Base-by-base conservation (phyloP, 2,329 filamentous ascomycete genomes). In the Aspergillus proliferans region DNA sequence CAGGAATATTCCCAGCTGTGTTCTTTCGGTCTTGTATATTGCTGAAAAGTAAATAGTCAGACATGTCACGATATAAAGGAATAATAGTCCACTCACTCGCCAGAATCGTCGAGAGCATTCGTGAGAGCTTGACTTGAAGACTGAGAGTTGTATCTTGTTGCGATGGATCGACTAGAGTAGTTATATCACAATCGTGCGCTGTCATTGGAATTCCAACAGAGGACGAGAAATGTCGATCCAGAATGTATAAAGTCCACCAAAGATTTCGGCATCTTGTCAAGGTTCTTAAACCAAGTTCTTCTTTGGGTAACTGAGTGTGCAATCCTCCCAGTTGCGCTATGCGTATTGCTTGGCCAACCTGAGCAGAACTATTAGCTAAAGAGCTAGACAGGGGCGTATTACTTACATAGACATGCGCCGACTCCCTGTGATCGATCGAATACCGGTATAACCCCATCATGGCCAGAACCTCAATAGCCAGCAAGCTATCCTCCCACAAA, bases 181-280 rank as follows among this genome's bases (percentile, higher is more conserved):
- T 67, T 22, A 73, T 71, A 21, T 73, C 70, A 43, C 56, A 57
- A 45, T 73, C 69, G 18, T 65, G 62, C 0, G 62, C 63, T 1
- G 62, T 64, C 59, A 71, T 68, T 1, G 69, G 70, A 5, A 71
- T 47, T 1, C 70, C 69, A 0, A 72, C 9, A 1, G 69, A 71
- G 1, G 66, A 68, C 1, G 67, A 72, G 39, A 72, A 69, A 19
- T 72, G 67, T 0, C 65, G 61, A 22, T 73, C 70, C 58, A 71
- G 68, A 19, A 69, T 70, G 39, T 72, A 72, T 6, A 71, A 46
- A 0, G 68, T 69, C 68, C 70, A 71, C 70, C 71, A 74, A 1
- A 73, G 53, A 48, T 66, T 64, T 1, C 68, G 67, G 38, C 68
- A 72, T 1, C 60, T 57, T 0, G 53, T 54, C 1, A 71, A 57